Evolutionary conservation across 352 stramenopile genomes (phyloP), one percentile per base, ranked within the genome.

Genomic region (Pythium guiyangense): DNA sequence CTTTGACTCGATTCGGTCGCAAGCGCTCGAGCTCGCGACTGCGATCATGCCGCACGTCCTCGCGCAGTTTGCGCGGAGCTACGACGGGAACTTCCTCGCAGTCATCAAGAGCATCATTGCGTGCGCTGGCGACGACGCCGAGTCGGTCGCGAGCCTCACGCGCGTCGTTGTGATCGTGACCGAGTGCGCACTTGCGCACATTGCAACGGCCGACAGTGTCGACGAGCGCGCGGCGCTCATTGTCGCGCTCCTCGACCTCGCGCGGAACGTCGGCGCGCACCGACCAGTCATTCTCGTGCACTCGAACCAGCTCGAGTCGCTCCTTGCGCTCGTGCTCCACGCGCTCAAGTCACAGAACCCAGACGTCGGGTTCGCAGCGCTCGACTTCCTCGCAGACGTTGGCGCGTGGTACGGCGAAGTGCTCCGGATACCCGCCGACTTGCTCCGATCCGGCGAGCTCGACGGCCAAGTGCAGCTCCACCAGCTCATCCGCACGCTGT

Each of bases 71-170:
- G 71, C 71, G 11, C 64, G 60, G 1, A 90, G 75, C 56, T 68
- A 71, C 49, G 66, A 90, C 27, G 79, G 74, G 10, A 82, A 65
- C 55, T 88, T 85, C 54, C 54, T 92, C 34, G 64, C 62, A 17
- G 82, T 90, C 46, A 82, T 92, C 54, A 84, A 85, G 57, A 83
- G 79, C 46, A 79, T 90, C 40, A 72, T 92, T 44, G 57, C 53
- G 17, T 89, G 74, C 50, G 71, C 79, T 31, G 76, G 77, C 11
- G 75, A 90, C 44, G 78, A 90, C 40, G 69, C 79, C 22, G 71
- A 73, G 54, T 77, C 79, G 6, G 68, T 73, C 31, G 62, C 62
- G 26, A 88, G 76, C 49, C 69, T 92, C 49, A 88, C 75, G 17
- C 74, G 72, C n/a, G 78, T 92, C 6, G 72, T 90, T 37, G 65